Evolutionary conservation across 768 basidiomycete genomes (phyloP).

Genomic region (Gautieria morchelliformis): DNA sequence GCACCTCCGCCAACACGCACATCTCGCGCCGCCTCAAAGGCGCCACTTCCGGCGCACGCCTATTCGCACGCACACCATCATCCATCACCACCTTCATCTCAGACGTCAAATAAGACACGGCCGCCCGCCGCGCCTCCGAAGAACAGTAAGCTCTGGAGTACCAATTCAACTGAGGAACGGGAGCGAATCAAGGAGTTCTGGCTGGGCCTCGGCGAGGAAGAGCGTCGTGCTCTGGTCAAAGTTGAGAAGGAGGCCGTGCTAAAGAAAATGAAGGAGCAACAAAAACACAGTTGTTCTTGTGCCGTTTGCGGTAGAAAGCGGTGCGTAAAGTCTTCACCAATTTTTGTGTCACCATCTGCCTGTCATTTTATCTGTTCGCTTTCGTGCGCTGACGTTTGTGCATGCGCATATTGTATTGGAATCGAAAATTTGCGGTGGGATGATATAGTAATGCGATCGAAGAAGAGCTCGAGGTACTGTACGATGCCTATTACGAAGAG

Average conservation of each 20-base stretch:
- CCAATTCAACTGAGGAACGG: slow-evolving; percentile 83
- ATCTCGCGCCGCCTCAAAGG: slow-evolving; percentile 36
- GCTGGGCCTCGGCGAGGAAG: slow-evolving; percentile 86
- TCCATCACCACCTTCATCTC: slow-evolving; percentile 40
- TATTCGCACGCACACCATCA: slow-evolving; percentile 45
- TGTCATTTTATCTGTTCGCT: not conserved
- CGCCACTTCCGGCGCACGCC: slow-evolving; percentile 42
- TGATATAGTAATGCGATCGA: slow-evolving; percentile 83
- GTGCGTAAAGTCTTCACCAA: slow-evolving; percentile 36
- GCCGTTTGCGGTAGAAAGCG: slow-evolving; percentile 96
- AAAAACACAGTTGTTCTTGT: slow-evolving; percentile 92
- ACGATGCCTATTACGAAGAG: slow-evolving; percentile 99
- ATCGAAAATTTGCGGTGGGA: slow-evolving; percentile 1
- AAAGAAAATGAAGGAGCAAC: slow-evolving; percentile 99
- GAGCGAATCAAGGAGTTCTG: slow-evolving; percentile 98
- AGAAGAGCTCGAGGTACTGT: slow-evolving; percentile 98
- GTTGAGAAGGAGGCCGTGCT: slow-evolving; percentile 97
- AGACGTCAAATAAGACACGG: slow-evolving; percentile 27
- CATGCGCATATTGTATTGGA: not conserved
- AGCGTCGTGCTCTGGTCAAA: slow-evolving; percentile 86
- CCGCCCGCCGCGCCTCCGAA: slow-evolving; percentile 28
- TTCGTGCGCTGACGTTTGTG: slow-evolving; percentile 1
- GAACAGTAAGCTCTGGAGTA: slow-evolving; percentile 89
- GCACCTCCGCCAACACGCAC: slow-evolving; percentile 23
- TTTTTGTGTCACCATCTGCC: not conserved